Evolutionary conservation across 768 basidiomycete species (phyloP).

Genomic region (Cyclocybe cylindracea): DNA sequence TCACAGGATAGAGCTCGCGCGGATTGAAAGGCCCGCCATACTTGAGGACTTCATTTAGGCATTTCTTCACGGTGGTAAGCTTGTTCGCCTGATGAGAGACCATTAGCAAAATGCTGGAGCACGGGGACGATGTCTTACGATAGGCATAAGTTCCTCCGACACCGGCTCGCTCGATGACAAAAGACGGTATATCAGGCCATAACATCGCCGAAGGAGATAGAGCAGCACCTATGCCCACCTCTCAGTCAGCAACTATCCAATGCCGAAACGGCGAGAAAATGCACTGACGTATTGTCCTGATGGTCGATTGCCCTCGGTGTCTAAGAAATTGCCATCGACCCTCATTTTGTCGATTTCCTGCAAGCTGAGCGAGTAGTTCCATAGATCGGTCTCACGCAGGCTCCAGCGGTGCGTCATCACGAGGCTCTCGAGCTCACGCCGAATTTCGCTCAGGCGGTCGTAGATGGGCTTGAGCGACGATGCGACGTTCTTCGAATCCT

Average conservation of each 20-base stretch:
- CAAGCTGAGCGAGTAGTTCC: conserved; percentile 90
- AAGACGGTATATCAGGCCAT: conserved; percentile 91
- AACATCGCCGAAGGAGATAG: conserved; percentile 91
- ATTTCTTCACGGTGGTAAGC: conserved; percentile 94
- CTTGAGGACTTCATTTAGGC: conserved; percentile 92
- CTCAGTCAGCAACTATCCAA: too few species aligned
- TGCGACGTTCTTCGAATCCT: conserved; percentile 87
- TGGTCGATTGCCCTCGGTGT: conserved; percentile 88
- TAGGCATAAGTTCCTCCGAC: conserved; percentile 96
- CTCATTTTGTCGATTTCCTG: conserved; percentile 98
- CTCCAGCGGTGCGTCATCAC: conserved; percentile 98
- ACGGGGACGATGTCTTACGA: conserved; percentile 46
- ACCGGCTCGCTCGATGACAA: conserved; percentile 96
- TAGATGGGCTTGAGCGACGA: conserved; percentile 89
- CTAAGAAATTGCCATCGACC: conserved; percentile 95
- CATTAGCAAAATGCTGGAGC: background rate
- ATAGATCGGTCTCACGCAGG: conserved; percentile 89
- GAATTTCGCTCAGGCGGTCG: conserved; percentile 85
- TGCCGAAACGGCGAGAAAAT: background rate
- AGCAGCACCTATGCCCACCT: conserved; percentile 68
- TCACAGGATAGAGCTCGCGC: conserved; percentile 89
- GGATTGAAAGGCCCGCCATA: conserved; percentile 93
- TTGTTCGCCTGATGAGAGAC: conserved; percentile 77
- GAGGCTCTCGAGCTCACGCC: conserved; percentile 86
- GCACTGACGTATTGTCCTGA: conserved; percentile 89